Conservation (phyloP, 2,329 filamentous ascomycete species). For the Tricladium varicosporioides region DNA sequence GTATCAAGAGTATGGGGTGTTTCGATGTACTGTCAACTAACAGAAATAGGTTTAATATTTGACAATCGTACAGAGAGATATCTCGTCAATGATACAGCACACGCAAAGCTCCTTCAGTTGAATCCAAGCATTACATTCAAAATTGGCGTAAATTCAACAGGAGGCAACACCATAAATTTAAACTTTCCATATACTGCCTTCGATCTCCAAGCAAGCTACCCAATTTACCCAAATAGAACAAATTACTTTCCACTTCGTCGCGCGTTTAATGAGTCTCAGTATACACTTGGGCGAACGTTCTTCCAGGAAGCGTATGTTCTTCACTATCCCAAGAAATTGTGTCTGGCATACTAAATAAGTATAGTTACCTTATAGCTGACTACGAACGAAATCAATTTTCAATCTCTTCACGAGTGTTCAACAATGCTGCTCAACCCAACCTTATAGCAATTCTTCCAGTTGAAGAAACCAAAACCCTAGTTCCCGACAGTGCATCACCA, state of each 20-base stretch:
- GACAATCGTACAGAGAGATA: slow-evolving; percentile 36
- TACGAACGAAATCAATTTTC: slow-evolving; percentile 40
- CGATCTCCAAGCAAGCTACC: not conserved
- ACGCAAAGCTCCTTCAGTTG: slow-evolving; percentile 22
- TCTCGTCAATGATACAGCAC: slow-evolving; percentile 27
- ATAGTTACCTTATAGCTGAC: slow-evolving; percentile 30
- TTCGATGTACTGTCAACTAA: no score
- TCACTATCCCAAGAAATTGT: not conserved
- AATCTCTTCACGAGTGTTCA: slow-evolving; percentile 38
- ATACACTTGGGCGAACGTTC: slow-evolving; percentile 38
- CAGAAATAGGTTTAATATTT: slow-evolving; percentile 20
- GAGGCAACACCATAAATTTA: not conserved
- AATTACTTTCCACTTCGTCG: slow-evolving; percentile 38
- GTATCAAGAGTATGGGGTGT: no score
- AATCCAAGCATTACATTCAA: slow-evolving; percentile 36
- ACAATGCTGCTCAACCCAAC: not conserved
- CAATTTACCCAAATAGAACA: slow-evolving; percentile 9
- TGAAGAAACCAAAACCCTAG: no score
- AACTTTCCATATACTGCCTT: not conserved
- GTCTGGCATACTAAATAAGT: not conserved
- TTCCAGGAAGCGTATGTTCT: slow-evolving; percentile 36
- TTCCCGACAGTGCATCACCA: no score
- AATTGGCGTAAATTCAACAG: slow-evolving; percentile 6
- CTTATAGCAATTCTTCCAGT: not conserved
- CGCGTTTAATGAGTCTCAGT: slow-evolving; percentile 35